Base-by-base conservation (phyloP, 768 basidiomycete genomes). In the Suillus weaverae region DNA sequence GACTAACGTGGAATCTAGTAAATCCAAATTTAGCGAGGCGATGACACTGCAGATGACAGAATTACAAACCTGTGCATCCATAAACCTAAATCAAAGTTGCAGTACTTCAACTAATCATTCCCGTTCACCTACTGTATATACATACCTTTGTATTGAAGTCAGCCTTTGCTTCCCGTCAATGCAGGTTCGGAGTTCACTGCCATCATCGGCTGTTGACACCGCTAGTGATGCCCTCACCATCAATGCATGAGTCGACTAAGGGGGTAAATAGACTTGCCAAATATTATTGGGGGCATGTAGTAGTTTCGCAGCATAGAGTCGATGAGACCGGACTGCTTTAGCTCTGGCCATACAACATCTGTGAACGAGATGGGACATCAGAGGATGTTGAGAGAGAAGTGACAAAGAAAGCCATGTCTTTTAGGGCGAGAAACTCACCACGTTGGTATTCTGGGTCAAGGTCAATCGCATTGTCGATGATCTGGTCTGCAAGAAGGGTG, bases 121-220 rank as follows among this genome's bases (percentile, higher is more conserved):
- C 35, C 18, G 32, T 22, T 1, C 5, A 50, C 36, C 5, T 4
- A 60, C 20, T 46, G 48, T 39, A 51, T 65, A 62, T 68, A 51
- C 65, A 62, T 68, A 89, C 89, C 82, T 80, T 66, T 81, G 79
- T 33, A 90, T 84, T 0, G 89, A 89, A 0, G 89, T 89, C 65
- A 90, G 71, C 38, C 89, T 80, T 67, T 90, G 89, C 70, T 90
- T 90, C n/a, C 89, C 89, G 66, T 90, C 90, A 16, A 89, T 88
- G 65, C 89, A 90, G 0, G 80, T 80, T 26, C 84, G 80, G 22
- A 70, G 69, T 66, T 85, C 84, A 8, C 71, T 72, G 4, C 81
- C 83, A 39, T 85, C 80, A 3, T 79, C 74, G 20, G 73, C 69
- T 4, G 65, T 60, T 0, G 72, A 76, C 6, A 83, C 80, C 41